Base-by-base conservation (phyloP, 2,329 filamentous ascomycete genomes). In the Tolypocladium ophioglossoides region DNA sequence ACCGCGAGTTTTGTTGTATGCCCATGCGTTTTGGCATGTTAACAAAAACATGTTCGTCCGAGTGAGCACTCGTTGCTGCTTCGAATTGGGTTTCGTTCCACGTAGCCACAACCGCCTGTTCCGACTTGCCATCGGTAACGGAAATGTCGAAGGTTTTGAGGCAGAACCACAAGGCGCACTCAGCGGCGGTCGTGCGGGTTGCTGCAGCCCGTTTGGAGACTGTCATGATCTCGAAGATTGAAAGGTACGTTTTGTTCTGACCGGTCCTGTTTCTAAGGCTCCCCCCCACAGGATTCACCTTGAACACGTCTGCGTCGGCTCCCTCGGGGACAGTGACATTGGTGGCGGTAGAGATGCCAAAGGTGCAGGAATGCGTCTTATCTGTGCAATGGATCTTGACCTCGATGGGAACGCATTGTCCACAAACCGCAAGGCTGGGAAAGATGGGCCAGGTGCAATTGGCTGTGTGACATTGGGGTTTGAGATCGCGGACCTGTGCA, bases 91-190 rank as follows among this genome's bases (percentile, higher is more conserved):
- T 66, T 12, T 62, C 62, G 18, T 68, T 65, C 68, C 65, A 70
- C 41, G 58, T 64, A 4, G 40, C 59, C 6, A 62, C 52, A 1
- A 64, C 44, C 0, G 49, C 61, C 44, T 66, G 64, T 8, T 59
- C 60, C 20, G 64, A 55, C 35, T 59, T 55, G 20, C 70, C 67
- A 22, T 70, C 63, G 18, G 44, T 59, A 5, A 68, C 62, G 2
- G 57, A 59, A 27, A 69, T 55, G 18, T 63, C 62, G 54, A 64
- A 67, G 12, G 61, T 64, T 52, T 67, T 63, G 22, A 72, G 61
- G 50, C 71, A 72, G 53, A 71, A 69, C 70, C 69, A 73, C 1
- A 72, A 48, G 0, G 63, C 62, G 44, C 70, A 72, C 51, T 69
- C 63, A n/a, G 61, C 58, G 4, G 62, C 70, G 12, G 57, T 60